Base-by-base conservation (phyloP, 2,329 filamentous ascomycete species). In the Alternaria brassicicola region DNA sequence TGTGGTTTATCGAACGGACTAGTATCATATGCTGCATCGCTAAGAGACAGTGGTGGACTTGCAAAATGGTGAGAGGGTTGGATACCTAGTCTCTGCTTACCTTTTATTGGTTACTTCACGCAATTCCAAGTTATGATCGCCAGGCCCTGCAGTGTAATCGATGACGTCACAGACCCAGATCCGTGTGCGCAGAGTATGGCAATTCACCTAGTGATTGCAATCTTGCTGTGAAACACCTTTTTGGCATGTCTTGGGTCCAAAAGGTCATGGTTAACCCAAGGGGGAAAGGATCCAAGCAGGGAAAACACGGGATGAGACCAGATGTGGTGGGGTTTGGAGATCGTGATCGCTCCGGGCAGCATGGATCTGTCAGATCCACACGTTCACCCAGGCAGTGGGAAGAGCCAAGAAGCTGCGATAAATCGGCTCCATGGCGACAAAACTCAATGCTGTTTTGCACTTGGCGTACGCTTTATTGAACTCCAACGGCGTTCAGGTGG, bases 11-110 rank as follows among this genome's bases (percentile, higher is more conserved):
- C 72, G 92, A 93, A 77, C 91, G 88, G 83, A 96, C 93, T 55
- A 94, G 95, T 80, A 87, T 98, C 79, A 91, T 97, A 87, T 97
- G 93, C 88, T 97, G 94, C 85, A 96, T 97, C 78, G 88, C 91
- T 63, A 89, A 91, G 74, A 72, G 80, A 63, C 82, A 81, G 59
- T 23, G 15, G 19, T 39, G 6, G 10, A 23, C 19, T 23, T 23
- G 36, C 36, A 23, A 15, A 23, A 12, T 15, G 12, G 19, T 6
- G 8, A 19, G 12, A 23, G 19, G 10, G 19, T 39, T 23, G 12
- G 19, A 39, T 23, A 15, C 19, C 10, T 39, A 3, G 19, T 39
- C 35, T 19, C 12, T 38, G 10, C n/a, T 38, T 38, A 38, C 28
- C 8, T 10, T 36, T 36, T n/a, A 1, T 36, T 36, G 17, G 17